phyloP scores from a whole-genome alignment of 805 yeast genomes.

The Candida golubevii region DNA sequence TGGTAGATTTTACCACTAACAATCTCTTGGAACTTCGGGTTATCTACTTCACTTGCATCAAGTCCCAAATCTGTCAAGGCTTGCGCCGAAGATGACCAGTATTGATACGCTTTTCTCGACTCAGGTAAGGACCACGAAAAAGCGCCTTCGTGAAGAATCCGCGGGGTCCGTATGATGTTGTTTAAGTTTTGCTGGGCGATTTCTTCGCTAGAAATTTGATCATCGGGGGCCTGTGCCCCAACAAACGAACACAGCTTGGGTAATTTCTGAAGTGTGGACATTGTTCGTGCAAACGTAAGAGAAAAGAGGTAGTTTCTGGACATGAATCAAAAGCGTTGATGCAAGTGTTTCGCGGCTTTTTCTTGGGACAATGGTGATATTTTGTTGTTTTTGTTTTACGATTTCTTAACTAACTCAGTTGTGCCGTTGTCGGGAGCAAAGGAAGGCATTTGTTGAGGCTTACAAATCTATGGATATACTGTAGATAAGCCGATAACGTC shows the following conservation, averaged over 20 bases:
- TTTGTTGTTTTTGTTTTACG: too few relatives aligned
- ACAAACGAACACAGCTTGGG: constrained; percentile 31
- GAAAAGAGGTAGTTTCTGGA: neutral
- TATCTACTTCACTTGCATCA: constrained; percentile 30
- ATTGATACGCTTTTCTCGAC: constrained; percentile 45
- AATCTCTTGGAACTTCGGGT: constrained; percentile 47
- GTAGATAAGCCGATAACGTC: too few relatives aligned
- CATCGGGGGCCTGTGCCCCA: constrained; percentile 26
- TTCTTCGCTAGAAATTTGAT: constrained; percentile 21
- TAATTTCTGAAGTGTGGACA: constrained; percentile 22
- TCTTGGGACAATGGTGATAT: too few relatives aligned
- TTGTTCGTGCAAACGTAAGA: constrained; percentile 5
- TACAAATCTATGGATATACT: too few relatives aligned
- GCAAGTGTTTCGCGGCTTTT: too few relatives aligned
- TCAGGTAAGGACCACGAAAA: constrained; percentile 76
- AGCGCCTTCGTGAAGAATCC: constrained; percentile 50
- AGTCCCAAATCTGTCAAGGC: constrained; percentile 66
- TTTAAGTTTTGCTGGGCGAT: constrained; percentile 28
- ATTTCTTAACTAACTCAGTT: too few relatives aligned
- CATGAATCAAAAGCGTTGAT: neutral
- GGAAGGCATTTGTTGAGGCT: too few relatives aligned
- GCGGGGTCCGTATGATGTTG: constrained; percentile 33
- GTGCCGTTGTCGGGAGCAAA: too few relatives aligned
- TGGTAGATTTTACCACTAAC: constrained; percentile 55
- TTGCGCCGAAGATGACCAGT: constrained; percentile 52